phyloP scores from a whole-genome alignment of 306 rosid species.

The Rosa persica region DNA sequence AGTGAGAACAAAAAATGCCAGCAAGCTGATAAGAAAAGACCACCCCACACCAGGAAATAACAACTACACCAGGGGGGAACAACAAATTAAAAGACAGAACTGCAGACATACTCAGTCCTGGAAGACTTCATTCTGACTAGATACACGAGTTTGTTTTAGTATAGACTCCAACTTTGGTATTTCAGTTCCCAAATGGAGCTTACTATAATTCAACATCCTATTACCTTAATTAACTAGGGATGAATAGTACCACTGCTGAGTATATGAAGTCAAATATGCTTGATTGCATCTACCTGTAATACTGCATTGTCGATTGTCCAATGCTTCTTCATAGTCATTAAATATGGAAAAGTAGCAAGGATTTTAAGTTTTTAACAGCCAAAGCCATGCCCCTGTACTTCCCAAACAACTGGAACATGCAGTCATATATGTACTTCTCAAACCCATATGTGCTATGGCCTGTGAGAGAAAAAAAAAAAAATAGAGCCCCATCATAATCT shows the following conservation, averaged over 20 bases:
- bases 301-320: slow-evolving; percentile 53
- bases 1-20: too few relatives aligned
- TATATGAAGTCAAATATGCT: slow-evolving; percentile 1
- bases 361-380: slow-evolving; percentile 60
- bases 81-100: too few relatives aligned
- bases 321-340: slow-evolving; percentile 83
- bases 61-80: not conserved
- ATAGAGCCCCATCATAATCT: not conserved
- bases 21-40: too few relatives aligned
- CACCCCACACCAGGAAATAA: too few relatives aligned
- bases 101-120: not conserved
- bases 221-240: slow-evolving; percentile 14
- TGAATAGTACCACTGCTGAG: not conserved
- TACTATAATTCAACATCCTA: too few relatives aligned
- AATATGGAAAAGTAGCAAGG: slow-evolving; percentile 91
- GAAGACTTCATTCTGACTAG: not conserved
- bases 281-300: slow-evolving; percentile 48
- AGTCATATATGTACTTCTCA: too few relatives aligned
- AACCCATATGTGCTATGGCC: slow-evolving; percentile 90
- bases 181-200: not conserved
- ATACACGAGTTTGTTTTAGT: not conserved
- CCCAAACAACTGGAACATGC: slow-evolving; percentile 91
- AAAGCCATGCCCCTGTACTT: slow-evolving; percentile 85
- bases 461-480: slow-evolving; percentile 9
- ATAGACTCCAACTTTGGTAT: not conserved